Base-by-base conservation (phyloP, 2,329 filamentous ascomycete species). In the Onygenales sp. region DNA sequence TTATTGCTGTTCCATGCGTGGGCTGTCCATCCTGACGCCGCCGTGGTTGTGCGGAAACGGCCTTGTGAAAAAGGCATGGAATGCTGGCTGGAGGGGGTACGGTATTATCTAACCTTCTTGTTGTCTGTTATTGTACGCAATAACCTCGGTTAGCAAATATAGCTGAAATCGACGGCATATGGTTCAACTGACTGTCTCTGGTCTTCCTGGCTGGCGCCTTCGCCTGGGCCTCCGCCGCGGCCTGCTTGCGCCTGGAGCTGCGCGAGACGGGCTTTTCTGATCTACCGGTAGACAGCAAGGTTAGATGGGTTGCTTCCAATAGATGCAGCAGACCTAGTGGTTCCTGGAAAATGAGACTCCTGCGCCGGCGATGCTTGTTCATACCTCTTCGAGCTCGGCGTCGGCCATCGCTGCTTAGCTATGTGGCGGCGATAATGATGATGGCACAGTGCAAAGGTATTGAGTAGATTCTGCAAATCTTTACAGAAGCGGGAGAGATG, bases 241-340 rank as follows among this genome's bases (percentile, higher is more conserved):
- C 79, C 74, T 71, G 87, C 77, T 65, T 82, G 78, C 63, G 90
- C 80, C 72, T 94, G 93, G 61, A 97, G 85, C 75, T 98, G 91
- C 72, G 92, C 88, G 52, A 96, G 84, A 58, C 93, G 89, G 64
- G 92, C 92, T 71, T 88, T 87, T 68, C 92, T 80, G 67, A 97
- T 96, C 86, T 95, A 65, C 45, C 7, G 10, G 47, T 44, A 14
- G 21, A 42, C 21, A 52, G 8, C 9, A 48, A 10, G 21, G 3
- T 47, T 37, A 53, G 45, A 27, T 11, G 4, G 33, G 32, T 6
- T 6, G 7, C 31, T 10, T 37, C 3, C 5, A 36, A 32, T 27
- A 11, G 33, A 43, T 31, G 32, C 4, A 27, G 21, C 21, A 27
- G 21, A 27, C 4, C 3, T 3, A 14, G 8, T 46, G 45, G 17